Base-by-base conservation (phyloP, 768 basidiomycete genomes). In the Russula abietina region DNA sequence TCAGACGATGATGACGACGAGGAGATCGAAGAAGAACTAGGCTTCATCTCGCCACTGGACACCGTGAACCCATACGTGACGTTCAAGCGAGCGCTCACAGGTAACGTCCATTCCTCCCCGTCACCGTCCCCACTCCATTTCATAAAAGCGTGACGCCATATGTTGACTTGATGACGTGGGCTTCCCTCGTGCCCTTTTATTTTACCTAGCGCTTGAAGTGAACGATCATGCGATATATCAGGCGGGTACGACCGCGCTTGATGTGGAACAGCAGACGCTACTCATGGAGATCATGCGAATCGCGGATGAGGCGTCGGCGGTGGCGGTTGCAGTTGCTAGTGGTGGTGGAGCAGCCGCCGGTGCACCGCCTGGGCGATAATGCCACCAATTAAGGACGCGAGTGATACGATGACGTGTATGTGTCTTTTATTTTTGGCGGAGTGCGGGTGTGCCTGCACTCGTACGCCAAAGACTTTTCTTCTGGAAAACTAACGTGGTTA, bases 21-120 rank as follows among this genome's bases (percentile, higher is more conserved):
- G 11, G 86, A 83, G 1, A 85, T 92, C 57, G 83, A 85, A 55
- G 91, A 95, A 70, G 93, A 95, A 71, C 81, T 94, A 10, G 87
- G 89, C 7, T 93, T 88, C 73, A 83, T 93, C 72, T 93, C 89
- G 69, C 84, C 91, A 52, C 79, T 95, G 45, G 93, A 95, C 65
- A 80, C 74, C 58, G 84, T 92, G 58, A 82, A 94, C 69, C 85
- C 87, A 4, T 94, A 94, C 71, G 72, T 78, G 51, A 78, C 84
- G 0, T 95, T 95, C 80, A 87, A 91, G 73, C 81, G 81, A 62
- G 88, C 89, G 28, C 73, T 94, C 67, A 85, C 88, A 22, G 78
- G 92, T 93, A 12, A 70, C 49, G 85, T 75, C 28, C n/a, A 19
- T 45, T 16, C n/a, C 14, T 2, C 22, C 33, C 19, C 4, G 8